These are phyloP conservation scores for Claviceps digitariae DNA, from an alignment of 2,329 filamentous ascomycete species.

Conservation along the genomic window DNA sequence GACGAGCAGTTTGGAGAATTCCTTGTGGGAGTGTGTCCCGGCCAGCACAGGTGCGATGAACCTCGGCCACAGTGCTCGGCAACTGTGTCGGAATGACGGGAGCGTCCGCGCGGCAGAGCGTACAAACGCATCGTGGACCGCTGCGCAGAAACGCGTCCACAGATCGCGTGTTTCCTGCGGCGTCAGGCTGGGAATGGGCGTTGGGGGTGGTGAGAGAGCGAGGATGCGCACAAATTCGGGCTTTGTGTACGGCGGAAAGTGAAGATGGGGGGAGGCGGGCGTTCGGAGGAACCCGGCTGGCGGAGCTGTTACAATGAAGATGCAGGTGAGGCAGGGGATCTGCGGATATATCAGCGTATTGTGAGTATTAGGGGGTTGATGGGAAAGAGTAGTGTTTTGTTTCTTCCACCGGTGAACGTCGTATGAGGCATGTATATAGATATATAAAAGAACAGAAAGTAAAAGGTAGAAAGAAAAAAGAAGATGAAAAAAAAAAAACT, in stretches of 20 bases:
- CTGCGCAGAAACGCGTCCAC: constrained; percentile 68
- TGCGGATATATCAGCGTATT: constrained; percentile 19
- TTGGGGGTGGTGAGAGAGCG: constrained; percentile 31
- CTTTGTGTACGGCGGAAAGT: constrained; percentile 76
- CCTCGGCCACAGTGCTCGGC: constrained; percentile 65
- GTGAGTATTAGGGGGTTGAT: not conserved
- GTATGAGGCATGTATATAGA: not conserved
- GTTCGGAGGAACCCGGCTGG: constrained; percentile 56
- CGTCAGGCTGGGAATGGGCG: constrained; percentile 34
- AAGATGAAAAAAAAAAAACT: constrained; percentile 14
- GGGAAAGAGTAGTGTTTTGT: not conserved
- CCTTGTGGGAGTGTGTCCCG: constrained; percentile 59
- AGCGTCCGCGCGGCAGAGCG: constrained; percentile 72
- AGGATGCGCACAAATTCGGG: constrained; percentile 68
- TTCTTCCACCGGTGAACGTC: not conserved
- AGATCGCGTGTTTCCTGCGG: constrained; percentile 48
- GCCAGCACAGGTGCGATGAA: constrained; percentile 69
- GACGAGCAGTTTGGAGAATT: constrained; percentile 75
- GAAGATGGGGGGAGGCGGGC: constrained; percentile 59
- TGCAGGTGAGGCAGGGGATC: constrained; percentile 64
- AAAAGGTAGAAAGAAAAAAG: not conserved
- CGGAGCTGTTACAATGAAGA: constrained; percentile 66
- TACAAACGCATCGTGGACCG: constrained; percentile 76
- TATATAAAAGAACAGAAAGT: not conserved
- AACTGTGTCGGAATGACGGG: constrained; percentile 55